These are phyloP conservation scores for Phalaenopsis hybrid DNA, from an alignment of 116 monocot species.

Conservation along the genomic window DNA sequence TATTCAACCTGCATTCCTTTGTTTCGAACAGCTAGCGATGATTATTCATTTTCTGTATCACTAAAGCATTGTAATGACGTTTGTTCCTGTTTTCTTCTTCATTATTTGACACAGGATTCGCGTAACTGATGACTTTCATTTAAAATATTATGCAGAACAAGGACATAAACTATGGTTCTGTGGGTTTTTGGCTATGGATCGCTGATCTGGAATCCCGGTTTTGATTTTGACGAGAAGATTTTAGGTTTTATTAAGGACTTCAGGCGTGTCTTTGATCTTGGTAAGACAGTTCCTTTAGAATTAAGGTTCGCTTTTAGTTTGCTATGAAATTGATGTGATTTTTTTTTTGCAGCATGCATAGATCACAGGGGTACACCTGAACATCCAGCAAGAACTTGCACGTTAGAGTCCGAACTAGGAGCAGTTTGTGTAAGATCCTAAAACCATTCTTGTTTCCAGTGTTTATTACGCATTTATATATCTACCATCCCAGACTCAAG, in stretches of 20 bases:
- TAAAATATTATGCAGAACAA: slow-evolving; percentile 1
- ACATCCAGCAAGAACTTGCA: slow-evolving; percentile 35
- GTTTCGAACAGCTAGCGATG: too few relatives aligned
- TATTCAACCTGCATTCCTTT: too few relatives aligned
- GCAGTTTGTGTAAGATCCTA: slow-evolving; percentile 31
- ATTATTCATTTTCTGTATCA: too few relatives aligned
- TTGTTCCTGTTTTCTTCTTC: too few relatives aligned
- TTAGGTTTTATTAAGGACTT: slow-evolving; percentile 35
- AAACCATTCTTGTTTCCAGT: background rate
- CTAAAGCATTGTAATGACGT: too few relatives aligned
- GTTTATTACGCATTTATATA: background rate
- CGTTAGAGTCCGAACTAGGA: slow-evolving; percentile 22
- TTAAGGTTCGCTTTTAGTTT: background rate
- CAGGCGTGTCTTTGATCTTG: slow-evolving; percentile 42
- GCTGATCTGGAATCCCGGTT: slow-evolving; percentile 40
- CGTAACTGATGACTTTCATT: too few relatives aligned
- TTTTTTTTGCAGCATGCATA: slow-evolving; percentile 29
- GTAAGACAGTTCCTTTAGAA: slow-evolving; percentile 7
- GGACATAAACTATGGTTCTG: slow-evolving; percentile 23
- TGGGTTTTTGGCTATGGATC: slow-evolving; percentile 50
- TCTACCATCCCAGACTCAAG: background rate
- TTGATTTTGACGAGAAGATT: slow-evolving; percentile 41
- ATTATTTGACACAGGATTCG: too few relatives aligned
- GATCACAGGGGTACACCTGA: slow-evolving; percentile 39
- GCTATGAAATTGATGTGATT: background rate